phyloP scores from a whole-genome alignment of 768 basidiomycete species.

The Mycena filopes region DNA sequence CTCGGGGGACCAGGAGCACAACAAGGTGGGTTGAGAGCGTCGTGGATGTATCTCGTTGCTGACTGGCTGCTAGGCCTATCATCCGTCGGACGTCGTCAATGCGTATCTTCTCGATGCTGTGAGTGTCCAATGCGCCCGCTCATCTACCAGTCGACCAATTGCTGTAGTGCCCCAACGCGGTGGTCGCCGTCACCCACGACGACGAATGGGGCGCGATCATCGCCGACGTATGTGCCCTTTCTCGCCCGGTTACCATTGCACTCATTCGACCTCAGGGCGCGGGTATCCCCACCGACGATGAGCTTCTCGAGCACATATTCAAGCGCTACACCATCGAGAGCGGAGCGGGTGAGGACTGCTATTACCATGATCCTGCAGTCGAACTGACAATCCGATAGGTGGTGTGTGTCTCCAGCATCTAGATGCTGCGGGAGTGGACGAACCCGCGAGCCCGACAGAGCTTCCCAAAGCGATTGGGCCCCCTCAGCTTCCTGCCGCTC shows the following conservation, averaged over 20 bases:
- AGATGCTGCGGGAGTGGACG: not conserved
- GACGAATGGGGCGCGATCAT: slow-evolving; percentile 16
- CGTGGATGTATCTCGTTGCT: not conserved
- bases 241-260: too few relatives aligned
- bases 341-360: not conserved
- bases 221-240: not conserved
- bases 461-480: not conserved
- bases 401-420: not conserved
- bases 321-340: not conserved
- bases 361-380: too few relatives aligned
- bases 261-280: not conserved
- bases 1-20: not conserved
- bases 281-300: not conserved
- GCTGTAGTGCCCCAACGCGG: slow-evolving; percentile 3
- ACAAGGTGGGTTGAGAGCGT: not conserved
- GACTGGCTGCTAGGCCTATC: not conserved
- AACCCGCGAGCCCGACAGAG: not conserved
- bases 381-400: too few relatives aligned
- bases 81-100: slow-evolving; percentile 13
- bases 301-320: not conserved
- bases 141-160: not conserved
- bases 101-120: slow-evolving; percentile 16
- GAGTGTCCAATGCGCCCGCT: not conserved
- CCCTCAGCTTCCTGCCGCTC: not conserved
- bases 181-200: slow-evolving; percentile 13